Base-by-base conservation (phyloP, 495 filamentous ascomycete species). In the Trichoderma asperelloides region DNA sequence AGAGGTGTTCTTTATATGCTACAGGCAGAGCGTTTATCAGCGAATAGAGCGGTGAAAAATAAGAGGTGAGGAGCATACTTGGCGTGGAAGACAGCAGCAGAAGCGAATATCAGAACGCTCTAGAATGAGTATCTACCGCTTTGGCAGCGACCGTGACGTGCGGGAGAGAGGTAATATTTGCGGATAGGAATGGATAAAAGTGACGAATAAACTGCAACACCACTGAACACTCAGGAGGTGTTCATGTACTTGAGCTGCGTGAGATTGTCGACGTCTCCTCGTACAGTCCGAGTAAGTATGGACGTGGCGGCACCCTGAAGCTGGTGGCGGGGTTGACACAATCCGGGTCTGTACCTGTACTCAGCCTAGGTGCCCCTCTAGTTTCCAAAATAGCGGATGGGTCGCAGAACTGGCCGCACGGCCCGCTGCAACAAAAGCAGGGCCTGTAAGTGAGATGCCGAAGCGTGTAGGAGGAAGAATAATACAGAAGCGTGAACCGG, bases 401-500 rank as follows among this genome's bases (percentile, higher is more conserved):
- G 55, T 60, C 55, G 55, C 55, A 60, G 55, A 60, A 60, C 55
- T 60, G 55, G 55, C 55, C 55, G 55, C 55, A 60, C 55, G 55
- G 55, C 55, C 55, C 55, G 55, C 55, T 60, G 55, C 47, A 51
- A 51, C 47, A 47, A 25, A 60, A 4, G 13, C 27, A 21, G 55
- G 27, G 55, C 27, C 33, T 60, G 25, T 27, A 60, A 60, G 55
- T 60, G 27, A 60, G 27, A 27, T 60, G 55, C 27, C 55, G 27
- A 2, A 7, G 0, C 12, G 5, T 23, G n/a, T 16, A 18, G 25
- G 25, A 23, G 6, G 27, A 25, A 2, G n/a, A 30, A 27, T 0
- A 57, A 57, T 57, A 27, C 49, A 25, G 25, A 21, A 30, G 23
- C 8, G 11, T 7, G 25, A 60, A 18, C 16, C 33, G 33, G 5